Evolutionary conservation across 2,329 filamentous ascomycete species (phyloP).

Genomic region (Cordyceps cicadae): DNA sequence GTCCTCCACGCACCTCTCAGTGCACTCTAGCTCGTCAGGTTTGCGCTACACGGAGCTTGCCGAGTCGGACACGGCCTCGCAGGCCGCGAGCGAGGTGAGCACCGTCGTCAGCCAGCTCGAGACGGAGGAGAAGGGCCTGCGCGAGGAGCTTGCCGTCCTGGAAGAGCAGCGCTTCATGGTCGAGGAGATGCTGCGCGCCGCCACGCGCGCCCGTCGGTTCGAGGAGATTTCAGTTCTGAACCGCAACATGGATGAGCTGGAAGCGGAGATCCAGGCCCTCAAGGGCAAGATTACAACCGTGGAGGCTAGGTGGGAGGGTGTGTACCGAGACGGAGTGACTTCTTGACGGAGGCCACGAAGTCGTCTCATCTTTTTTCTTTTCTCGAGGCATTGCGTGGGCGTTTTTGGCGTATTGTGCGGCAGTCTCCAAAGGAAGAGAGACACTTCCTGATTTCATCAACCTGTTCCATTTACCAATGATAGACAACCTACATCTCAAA

Average conservation of each 20-base stretch:
- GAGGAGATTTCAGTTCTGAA: slow-evolving; percentile 78
- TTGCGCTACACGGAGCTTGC: slow-evolving; percentile 40
- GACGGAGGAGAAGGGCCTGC: slow-evolving; percentile 72
- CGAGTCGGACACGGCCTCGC: slow-evolving; percentile 37
- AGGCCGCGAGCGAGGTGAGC: slow-evolving; percentile 40
- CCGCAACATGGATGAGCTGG: slow-evolving; percentile 74
- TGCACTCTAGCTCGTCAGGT: slow-evolving; percentile 29
- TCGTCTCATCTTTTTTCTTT: background rate
- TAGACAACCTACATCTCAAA: background rate
- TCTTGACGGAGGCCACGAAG: slow-evolving; percentile 5
- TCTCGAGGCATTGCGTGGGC: slow-evolving; percentile 12
- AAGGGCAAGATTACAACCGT: slow-evolving; percentile 57
- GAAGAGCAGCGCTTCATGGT: slow-evolving; percentile 92
- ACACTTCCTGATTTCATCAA: background rate
- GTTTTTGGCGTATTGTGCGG: background rate
- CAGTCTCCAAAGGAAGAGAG: background rate
- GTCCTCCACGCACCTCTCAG: slow-evolving; percentile 24
- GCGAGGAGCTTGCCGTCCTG: slow-evolving; percentile 72
- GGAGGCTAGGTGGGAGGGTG: slow-evolving; percentile 50
- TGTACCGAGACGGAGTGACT: slow-evolving; percentile 32
- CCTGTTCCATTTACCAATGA: background rate
- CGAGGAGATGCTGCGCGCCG: slow-evolving; percentile 71
- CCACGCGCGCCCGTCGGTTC: slow-evolving; percentile 67
- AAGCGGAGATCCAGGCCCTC: slow-evolving; percentile 63
- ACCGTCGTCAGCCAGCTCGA: slow-evolving; percentile 56